Evolutionary conservation across 495 filamentous ascomycete genomes (phyloP).

Genomic region (Cairneyella variabilis): DNA sequence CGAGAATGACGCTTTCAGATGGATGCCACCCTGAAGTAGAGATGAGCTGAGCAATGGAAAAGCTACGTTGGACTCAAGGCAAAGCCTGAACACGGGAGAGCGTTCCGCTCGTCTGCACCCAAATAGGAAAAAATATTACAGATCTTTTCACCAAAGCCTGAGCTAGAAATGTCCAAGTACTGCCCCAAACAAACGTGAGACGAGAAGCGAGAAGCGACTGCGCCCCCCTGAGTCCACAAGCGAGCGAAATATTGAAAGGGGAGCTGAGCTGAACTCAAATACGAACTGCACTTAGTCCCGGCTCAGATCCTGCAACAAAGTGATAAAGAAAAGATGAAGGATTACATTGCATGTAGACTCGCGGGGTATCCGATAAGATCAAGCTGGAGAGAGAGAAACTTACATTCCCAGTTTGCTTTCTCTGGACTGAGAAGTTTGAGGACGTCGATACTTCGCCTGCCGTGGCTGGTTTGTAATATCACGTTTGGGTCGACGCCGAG

Average conservation of each 20-base stretch:
- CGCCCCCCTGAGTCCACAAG: too few relatives aligned
- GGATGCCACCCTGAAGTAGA: background rate
- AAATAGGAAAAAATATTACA: too few relatives aligned
- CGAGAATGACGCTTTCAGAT: too few relatives aligned
- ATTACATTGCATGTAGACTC: background rate
- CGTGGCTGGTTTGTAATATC: conserved; percentile 87
- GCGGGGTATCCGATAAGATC: background rate
- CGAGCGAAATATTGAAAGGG: background rate
- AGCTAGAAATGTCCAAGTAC: too few relatives aligned
- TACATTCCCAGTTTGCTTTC: conserved; percentile 90
- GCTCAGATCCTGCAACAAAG: background rate
- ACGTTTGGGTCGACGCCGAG: conserved; percentile 75
- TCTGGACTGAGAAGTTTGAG: conserved; percentile 68
- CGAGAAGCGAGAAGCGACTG: too few relatives aligned
- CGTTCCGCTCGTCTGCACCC: too few relatives aligned
- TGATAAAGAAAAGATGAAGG: background rate
- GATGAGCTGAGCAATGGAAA: conserved; percentile 3
- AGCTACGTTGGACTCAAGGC: too few relatives aligned
- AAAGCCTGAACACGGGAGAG: too few relatives aligned
- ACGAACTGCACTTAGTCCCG: background rate
- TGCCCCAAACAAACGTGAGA: too few relatives aligned
- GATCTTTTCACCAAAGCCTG: too few relatives aligned
- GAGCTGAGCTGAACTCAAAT: conserved; percentile 1
- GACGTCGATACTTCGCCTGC: conserved; percentile 78
- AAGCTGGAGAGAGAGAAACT: conserved; percentile 3